Evolutionary conservation across 1,139 yeast species (phyloP).

Genomic region (Torulaspora globosa): DNA sequence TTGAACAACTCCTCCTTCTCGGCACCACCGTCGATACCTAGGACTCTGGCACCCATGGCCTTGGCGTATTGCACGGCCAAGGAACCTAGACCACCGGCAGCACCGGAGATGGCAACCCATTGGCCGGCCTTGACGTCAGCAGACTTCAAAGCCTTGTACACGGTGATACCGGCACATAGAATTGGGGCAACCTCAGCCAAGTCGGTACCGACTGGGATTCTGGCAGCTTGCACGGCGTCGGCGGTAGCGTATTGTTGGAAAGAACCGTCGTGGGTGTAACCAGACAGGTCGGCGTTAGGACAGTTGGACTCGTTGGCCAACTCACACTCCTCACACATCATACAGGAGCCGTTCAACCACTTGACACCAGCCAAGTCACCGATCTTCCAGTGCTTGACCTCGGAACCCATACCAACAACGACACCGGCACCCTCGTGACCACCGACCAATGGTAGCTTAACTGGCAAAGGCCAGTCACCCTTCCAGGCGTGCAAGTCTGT

Average conservation of each 20-base stretch:
- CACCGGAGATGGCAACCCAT: constrained; percentile 65
- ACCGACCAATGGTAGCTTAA: constrained; percentile 60
- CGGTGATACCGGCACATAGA: constrained; percentile 67
- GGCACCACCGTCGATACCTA: constrained; percentile 61
- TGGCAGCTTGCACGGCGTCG: constrained; percentile 62
- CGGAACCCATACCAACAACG: constrained; percentile 56
- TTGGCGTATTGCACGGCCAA: constrained; percentile 60
- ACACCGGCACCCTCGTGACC: constrained; percentile 71
- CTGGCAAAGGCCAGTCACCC: constrained; percentile 60
- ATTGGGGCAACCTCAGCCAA: constrained; percentile 58
- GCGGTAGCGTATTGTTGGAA: constrained; percentile 68
- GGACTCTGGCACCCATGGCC: constrained; percentile 61
- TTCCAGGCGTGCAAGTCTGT: constrained; percentile 67
- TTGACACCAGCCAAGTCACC: constrained; percentile 64
- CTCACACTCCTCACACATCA: constrained; percentile 58
- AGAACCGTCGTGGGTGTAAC: constrained; percentile 66
- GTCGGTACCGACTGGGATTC: constrained; percentile 54
- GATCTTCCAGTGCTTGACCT: constrained; percentile 55
- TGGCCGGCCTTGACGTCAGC: constrained; percentile 54
- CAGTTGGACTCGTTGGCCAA: constrained; percentile 54
- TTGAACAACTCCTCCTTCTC: constrained; percentile 51
- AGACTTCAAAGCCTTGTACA: constrained; percentile 62
- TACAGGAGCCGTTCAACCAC: constrained; percentile 64
- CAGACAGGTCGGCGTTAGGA: constrained; percentile 57
- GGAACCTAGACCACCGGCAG: constrained; percentile 66